Base-by-base conservation (phyloP, 2,329 filamentous ascomycete genomes). In the Apiospora hydei region DNA sequence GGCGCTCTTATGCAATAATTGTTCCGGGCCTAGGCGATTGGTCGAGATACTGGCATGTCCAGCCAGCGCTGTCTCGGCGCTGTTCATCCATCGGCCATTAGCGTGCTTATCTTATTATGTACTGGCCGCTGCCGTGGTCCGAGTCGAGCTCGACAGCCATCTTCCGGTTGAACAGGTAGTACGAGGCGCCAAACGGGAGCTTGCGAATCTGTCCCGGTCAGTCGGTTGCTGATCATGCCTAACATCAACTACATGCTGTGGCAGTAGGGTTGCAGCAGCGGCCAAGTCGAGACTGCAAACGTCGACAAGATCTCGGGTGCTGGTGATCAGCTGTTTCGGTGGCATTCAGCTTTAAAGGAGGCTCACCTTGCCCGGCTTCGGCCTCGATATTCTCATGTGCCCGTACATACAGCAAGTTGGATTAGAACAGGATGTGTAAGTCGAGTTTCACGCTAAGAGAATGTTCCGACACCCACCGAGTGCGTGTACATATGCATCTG, bases 381-480 rank as follows among this genome's bases (percentile, higher is more conserved):
- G 34, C 34, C 7, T 38, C 34, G 34, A 38, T 38, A 38, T 38
- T 38, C 34, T 6, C 34, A 38, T 38, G 34, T 8, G 34, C 34
- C 7, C 5, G 5, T 38, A 21, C 34, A 6, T 38, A 21, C 11
- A 14, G 47, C 24, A 61, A 8, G 53, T 38, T 26, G 53, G 30
- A 61, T n/a, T 38, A n/a, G 53, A 21, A 38, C 18, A 38, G 53
- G 10, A 34, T 64, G 21, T 41, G 34, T 38, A 64, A 41, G 57
- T 64, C 57, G 57, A 64, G 57, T 64, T 64, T 64, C 34, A 64
- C 57, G 57, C 57, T 64, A 64, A 41, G 7, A 41, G 21, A 41
- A n/a, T n/a, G 10, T 38, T 64, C 30, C 30, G 34, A 18, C 34
- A n/a, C 30, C 34, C 30, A 64, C 53, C 6, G 30, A 34, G 16